Evolutionary conservation across 1,284 basidiomycete genomes (phyloP).

Genomic region (Ganoderma multipileum): DNA sequence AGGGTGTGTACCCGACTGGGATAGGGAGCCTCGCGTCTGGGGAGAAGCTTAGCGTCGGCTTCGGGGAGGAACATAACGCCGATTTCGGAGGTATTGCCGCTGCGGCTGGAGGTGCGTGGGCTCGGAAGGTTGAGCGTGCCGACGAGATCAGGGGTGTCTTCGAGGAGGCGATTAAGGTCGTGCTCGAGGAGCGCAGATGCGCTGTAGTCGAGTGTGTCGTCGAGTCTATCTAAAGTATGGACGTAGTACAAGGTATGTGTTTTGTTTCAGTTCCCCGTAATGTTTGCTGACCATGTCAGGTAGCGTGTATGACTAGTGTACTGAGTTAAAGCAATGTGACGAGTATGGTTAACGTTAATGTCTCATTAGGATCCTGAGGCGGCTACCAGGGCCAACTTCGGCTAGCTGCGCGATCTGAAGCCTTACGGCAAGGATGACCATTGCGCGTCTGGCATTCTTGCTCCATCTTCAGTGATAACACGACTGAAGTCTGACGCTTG

Average conservation of each 20-base stretch:
- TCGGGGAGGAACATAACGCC: conserved; percentile 63
- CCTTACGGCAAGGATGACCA: no score
- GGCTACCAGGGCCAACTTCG: background rate
- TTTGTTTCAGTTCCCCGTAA: background rate
- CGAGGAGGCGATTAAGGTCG: conserved; percentile 57
- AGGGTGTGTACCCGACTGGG: conserved; percentile 67
- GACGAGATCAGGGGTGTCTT: conserved; percentile 50
- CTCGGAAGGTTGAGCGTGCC: conserved; percentile 49
- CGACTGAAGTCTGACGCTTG: background rate
- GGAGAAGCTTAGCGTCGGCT: conserved; percentile 62
- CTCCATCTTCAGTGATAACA: no score
- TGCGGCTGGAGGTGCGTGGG: conserved; percentile 73
- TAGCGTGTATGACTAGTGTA: background rate
- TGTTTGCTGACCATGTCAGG: background rate
- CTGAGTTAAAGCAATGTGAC: background rate
- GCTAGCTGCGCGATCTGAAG: background rate
- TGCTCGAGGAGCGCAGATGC: conserved; percentile 64
- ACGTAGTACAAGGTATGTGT: background rate
- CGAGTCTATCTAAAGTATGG: conserved; percentile 42
- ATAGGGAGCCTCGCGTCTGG: conserved; percentile 56
- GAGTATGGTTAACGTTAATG: background rate
- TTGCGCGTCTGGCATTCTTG: no score
- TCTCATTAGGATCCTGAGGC: background rate
- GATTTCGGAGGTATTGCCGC: conserved; percentile 69
- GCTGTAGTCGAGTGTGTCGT: conserved; percentile 66